Evolutionary conservation across 441 rosid genomes (phyloP).

Genomic region (Erysimum cheiri): DNA sequence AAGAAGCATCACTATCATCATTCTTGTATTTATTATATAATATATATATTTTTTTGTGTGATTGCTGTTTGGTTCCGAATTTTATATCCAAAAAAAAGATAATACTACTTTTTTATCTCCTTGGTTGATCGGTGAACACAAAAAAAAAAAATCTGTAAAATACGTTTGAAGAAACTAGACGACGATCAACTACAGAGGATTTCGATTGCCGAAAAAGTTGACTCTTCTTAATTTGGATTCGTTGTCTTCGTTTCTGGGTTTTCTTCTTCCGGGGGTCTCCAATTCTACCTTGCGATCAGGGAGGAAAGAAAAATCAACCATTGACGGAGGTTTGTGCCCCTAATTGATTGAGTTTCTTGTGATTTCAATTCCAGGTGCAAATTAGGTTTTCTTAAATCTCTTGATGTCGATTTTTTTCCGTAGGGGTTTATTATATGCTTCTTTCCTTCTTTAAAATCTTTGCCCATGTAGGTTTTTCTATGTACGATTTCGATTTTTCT

Average conservation of each 20-base stretch:
- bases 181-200: slow-evolving; percentile 14
- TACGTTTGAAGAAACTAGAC: slow-evolving; percentile 1
- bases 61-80: slow-evolving; percentile 36
- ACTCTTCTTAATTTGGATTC: slow-evolving; percentile 31
- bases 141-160: not conserved
- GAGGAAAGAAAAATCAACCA: slow-evolving; percentile 7
- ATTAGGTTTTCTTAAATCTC: slow-evolving; percentile 6
- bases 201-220: slow-evolving; percentile 37
- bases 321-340: slow-evolving; percentile 32
- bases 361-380: not conserved
- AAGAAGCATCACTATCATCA: slow-evolving; percentile 36
- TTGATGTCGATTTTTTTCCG: not conserved
- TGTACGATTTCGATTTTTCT: slow-evolving; percentile 17
- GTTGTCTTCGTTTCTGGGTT: slow-evolving; percentile 35
- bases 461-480: slow-evolving; percentile 14
- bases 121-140: slow-evolving; percentile 32
- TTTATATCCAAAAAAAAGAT: slow-evolving; percentile 29
- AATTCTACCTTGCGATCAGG: slow-evolving; percentile 15
- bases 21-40: slow-evolving; percentile 6
- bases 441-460: not conserved
- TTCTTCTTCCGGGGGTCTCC: slow-evolving; percentile 24
- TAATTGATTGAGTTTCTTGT: not conserved
- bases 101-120: not conserved
- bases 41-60: slow-evolving; percentile 11
- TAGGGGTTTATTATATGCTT: not conserved